A percentile compares a stretch with the other conserved stretches of the same genome.
These are phyloP conservation scores for Physcomitrium patens DNA, from an alignment of 225 moss, liverwort and hornwort genomes.

Conservation along the genomic window DNA sequence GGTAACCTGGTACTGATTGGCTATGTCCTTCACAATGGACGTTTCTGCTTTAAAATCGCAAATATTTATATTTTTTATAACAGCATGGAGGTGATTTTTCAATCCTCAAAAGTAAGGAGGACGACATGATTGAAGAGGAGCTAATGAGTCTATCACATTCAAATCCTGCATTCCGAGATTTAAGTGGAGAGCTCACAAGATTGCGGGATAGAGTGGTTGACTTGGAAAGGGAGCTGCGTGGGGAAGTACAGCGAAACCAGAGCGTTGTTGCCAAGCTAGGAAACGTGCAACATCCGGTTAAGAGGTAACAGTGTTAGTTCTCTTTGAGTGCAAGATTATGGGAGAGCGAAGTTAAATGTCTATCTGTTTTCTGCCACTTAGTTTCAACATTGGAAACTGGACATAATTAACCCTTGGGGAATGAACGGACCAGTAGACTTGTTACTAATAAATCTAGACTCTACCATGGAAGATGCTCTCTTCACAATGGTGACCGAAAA, in stretches of 20 bases:
- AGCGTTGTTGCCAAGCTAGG: conserved; percentile 57
- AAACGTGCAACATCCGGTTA: conserved; percentile 61
- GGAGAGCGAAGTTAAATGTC: not conserved
- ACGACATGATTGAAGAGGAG: conserved; percentile 71
- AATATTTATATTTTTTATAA: not conserved
- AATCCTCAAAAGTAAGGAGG: conserved; percentile 45
- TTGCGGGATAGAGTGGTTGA: conserved; percentile 73
- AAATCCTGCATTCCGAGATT: conserved; percentile 63
- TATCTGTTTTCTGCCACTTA: not conserved
- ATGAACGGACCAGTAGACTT: not conserved
- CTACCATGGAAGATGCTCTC: not conserved
- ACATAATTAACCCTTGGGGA: not conserved
- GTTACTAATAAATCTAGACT: not conserved
- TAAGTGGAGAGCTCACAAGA: conserved; percentile 60
- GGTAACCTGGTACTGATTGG: not conserved
- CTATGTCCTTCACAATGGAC: not conserved
- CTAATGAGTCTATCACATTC: conserved; percentile 63
- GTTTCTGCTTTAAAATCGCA: not conserved
- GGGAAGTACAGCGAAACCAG: conserved; percentile 69
- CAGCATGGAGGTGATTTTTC: conserved; percentile 47
- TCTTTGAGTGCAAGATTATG: not conserved
- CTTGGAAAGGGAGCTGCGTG: conserved; percentile 71
- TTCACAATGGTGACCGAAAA: not conserved
- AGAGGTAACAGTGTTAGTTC: conserved; percentile 36
- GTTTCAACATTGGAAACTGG: not conserved